phyloP scores from a whole-genome alignment of 192 early-diverging fungal genomes.

The Mortierella claussenii region DNA sequence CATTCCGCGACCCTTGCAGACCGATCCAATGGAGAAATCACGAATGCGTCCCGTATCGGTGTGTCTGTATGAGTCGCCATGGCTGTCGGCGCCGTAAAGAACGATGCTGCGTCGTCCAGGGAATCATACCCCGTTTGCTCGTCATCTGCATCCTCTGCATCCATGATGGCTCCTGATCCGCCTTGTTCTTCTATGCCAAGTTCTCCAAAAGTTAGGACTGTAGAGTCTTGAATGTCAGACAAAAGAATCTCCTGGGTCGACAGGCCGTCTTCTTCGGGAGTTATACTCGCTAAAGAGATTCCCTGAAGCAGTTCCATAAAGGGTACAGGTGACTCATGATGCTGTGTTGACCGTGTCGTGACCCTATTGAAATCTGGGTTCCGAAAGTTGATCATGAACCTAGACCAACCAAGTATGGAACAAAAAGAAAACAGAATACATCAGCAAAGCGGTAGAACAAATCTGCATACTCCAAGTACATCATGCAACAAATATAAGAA shows the following conservation, averaged over 20 bases:
- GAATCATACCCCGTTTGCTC: slow-evolving; percentile 52
- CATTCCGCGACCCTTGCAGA: slow-evolving; percentile 44
- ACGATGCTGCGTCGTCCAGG: slow-evolving; percentile 46
- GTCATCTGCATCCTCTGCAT: slow-evolving; percentile 48
- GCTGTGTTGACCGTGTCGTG: slow-evolving; percentile 15
- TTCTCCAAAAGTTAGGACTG: not conserved
- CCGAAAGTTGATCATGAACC: slow-evolving; percentile 46
- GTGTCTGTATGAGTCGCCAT: slow-evolving; percentile 31
- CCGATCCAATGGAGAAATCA: slow-evolving; percentile 32
- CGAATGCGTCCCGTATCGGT: slow-evolving; percentile 36
- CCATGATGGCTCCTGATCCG: not conserved
- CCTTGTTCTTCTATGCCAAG: slow-evolving; percentile 5
- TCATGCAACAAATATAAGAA: not conserved
- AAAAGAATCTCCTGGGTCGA: slow-evolving; percentile 3
- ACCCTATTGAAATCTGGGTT: slow-evolving; percentile 51
- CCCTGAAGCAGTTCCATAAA: slow-evolving; percentile 26
- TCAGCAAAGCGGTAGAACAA: too few species aligned
- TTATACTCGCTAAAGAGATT: slow-evolving; percentile 16
- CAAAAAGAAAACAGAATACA: too few species aligned
- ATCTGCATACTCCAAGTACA: too few species aligned
- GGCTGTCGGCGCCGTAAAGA: slow-evolving; percentile 46
- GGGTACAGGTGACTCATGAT: slow-evolving; percentile 23
- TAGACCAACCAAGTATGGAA: too few species aligned
- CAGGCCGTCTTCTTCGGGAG: slow-evolving; percentile 29
- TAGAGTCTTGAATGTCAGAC: not conserved